phyloP scores from a whole-genome alignment of 257 asterid genomes.

The Solanum appendiculatum region DNA sequence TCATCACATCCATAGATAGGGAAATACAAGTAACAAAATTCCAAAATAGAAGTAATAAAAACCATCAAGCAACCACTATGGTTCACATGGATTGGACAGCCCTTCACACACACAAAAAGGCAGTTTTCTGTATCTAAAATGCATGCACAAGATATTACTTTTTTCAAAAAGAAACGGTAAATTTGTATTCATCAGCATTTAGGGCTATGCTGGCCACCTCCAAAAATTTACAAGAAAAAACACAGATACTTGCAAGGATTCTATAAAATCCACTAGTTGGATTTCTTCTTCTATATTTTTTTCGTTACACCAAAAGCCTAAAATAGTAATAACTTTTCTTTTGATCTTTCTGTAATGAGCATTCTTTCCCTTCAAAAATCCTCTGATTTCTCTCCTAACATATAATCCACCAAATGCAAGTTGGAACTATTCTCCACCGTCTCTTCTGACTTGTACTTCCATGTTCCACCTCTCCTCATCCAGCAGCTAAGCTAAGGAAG shows the following conservation, averaged over 20 bases:
- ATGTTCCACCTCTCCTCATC: not conserved
- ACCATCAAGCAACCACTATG: not conserved
- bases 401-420: not conserved
- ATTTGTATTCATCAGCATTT: not conserved
- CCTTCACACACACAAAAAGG: not conserved
- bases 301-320: not conserved
- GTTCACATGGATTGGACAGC: not conserved
- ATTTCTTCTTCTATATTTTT: not conserved
- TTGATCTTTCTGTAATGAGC: not conserved
- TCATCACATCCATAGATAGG: not conserved
- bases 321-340: not conserved
- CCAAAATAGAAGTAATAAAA: not conserved
- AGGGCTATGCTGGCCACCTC: not conserved
- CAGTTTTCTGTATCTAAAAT: not conserved
- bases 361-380: not conserved
- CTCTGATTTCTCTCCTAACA: not conserved
- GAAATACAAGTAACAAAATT: slow-evolving; percentile 7
- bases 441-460: not conserved
- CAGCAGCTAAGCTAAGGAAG: not conserved
- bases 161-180: not conserved
- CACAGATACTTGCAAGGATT: not conserved
- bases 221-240: not conserved
- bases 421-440: not conserved
- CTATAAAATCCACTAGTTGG: not conserved
- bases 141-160: not conserved